These are phyloP conservation scores for Wickerhamiella siamensis DNA, from an alignment of 805 yeast species.

Conservation along the genomic window DNA sequence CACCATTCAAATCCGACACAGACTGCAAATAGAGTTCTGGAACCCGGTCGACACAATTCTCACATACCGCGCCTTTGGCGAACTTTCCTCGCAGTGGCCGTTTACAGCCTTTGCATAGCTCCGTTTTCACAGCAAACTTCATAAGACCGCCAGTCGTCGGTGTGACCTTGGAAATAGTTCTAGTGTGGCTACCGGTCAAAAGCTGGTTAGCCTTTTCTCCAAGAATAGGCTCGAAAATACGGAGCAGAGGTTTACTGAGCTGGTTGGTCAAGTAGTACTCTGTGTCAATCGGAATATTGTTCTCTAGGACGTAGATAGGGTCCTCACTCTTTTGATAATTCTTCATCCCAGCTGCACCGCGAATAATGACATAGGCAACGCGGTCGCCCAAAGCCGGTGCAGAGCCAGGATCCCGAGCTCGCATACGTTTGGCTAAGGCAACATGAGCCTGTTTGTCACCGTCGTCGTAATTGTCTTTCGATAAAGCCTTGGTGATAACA, in stretches of 20 bases:
- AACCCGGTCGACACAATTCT: conserved; percentile 52
- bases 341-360: conserved; percentile 63
- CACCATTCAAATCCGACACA: conserved; percentile 58
- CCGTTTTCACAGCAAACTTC: conserved; percentile 83
- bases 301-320: conserved; percentile 82
- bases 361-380: conserved; percentile 89
- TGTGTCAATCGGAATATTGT: conserved; percentile 86
- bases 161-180: conserved; percentile 52
- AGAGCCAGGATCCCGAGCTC: conserved; percentile 90
- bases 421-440: conserved; percentile 90
- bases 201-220: conserved; percentile 72
- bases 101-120: conserved; percentile 77
- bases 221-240: conserved; percentile 89
- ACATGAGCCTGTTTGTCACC: conserved; percentile 96
- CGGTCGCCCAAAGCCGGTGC: conserved; percentile 97
- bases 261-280: conserved; percentile 89
- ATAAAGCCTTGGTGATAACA: conserved; percentile 84
- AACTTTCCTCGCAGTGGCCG: conserved; percentile 45
- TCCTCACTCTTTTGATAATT: conserved; percentile 95
- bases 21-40: conserved; percentile 74
- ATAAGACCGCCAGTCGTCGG: conserved; percentile 77
- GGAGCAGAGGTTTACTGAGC: conserved; percentile 75
- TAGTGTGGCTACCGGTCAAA: conserved; percentile 68
- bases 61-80: conserved; percentile 65
- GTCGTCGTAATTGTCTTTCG: conserved; percentile 81